These are phyloP conservation scores for Glycine latifolia DNA, from an alignment of 306 rosid genomes.

Conservation along the genomic window DNA sequence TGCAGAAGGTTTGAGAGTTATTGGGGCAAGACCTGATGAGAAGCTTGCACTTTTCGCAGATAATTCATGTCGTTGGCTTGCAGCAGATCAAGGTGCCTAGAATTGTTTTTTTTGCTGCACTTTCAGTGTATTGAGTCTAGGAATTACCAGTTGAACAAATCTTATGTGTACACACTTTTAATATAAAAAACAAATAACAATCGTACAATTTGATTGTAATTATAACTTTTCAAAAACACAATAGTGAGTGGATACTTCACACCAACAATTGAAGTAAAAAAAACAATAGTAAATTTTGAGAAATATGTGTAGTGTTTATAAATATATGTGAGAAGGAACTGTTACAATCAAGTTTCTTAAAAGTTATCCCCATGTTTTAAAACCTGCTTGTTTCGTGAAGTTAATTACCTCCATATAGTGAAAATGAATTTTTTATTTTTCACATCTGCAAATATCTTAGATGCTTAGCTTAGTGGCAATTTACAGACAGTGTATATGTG, in stretches of 20 bases:
- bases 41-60: conserved; percentile 90
- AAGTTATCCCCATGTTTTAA: background rate
- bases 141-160: conserved; percentile 37
- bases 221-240: background rate
- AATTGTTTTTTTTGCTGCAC: background rate
- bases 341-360: conserved; percentile 1
- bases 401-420: background rate
- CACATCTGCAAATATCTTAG: background rate
- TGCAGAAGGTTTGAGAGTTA: conserved; percentile 87
- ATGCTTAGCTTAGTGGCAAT: conserved; percentile 11
- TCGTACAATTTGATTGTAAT: background rate
- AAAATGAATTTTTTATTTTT: conserved; percentile 12
- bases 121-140: conserved; percentile 12
- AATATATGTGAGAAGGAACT: conserved; percentile 10
- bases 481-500: conserved; percentile 8
- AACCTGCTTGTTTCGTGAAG: background rate
- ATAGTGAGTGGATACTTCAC: background rate
- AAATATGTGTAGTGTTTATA: background rate
- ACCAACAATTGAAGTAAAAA: background rate
- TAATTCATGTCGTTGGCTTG: conserved; percentile 92
- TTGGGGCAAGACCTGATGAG: conserved; percentile 81
- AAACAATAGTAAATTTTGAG: background rate
- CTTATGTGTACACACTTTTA: conserved; percentile 1
- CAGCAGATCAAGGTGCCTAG: conserved; percentile 87
- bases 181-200: background rate